Evolutionary conservation across 2,329 filamentous ascomycete species (phyloP).

Genomic region (Eutypa lata): DNA sequence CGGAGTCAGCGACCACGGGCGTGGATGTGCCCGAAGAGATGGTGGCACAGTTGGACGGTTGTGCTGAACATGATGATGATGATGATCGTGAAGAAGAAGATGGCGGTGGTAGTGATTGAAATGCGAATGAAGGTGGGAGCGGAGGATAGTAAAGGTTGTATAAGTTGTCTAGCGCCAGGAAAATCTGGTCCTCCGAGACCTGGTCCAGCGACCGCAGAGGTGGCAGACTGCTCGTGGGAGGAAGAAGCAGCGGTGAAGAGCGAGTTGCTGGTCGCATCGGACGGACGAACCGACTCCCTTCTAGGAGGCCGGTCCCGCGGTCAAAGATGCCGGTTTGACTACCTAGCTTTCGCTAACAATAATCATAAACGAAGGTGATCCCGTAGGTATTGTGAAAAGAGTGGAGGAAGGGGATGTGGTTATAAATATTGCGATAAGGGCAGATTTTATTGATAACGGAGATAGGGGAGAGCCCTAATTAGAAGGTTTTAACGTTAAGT

Average conservation of each 20-base stretch:
- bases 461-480: too few species aligned
- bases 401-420: not conserved
- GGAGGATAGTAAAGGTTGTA: constrained; percentile 39
- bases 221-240: constrained; percentile 41
- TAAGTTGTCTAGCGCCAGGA: constrained; percentile 30
- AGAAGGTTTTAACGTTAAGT: too few species aligned
- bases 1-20: constrained; percentile 21
- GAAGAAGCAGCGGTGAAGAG: constrained; percentile 22
- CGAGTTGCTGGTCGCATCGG: constrained; percentile 25
- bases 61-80: constrained; percentile 10
- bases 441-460: too few species aligned
- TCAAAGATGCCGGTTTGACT: not conserved
- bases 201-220: constrained; percentile 29
- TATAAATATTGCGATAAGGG: not conserved
- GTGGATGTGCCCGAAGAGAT: not conserved
- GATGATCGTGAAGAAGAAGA: not conserved
- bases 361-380: not conserved
- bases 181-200: constrained; percentile 26
- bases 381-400: not conserved
- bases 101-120: constrained; percentile 9
- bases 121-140: constrained; percentile 23
- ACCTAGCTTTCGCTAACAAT: constrained; percentile 1
- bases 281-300: constrained; percentile 8
- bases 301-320: not conserved
- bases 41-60: constrained; percentile 6